These are phyloP conservation scores for Ganoderma lucidum DNA, from an alignment of 1,284 basidiomycete genomes.

Conservation along the genomic window DNA sequence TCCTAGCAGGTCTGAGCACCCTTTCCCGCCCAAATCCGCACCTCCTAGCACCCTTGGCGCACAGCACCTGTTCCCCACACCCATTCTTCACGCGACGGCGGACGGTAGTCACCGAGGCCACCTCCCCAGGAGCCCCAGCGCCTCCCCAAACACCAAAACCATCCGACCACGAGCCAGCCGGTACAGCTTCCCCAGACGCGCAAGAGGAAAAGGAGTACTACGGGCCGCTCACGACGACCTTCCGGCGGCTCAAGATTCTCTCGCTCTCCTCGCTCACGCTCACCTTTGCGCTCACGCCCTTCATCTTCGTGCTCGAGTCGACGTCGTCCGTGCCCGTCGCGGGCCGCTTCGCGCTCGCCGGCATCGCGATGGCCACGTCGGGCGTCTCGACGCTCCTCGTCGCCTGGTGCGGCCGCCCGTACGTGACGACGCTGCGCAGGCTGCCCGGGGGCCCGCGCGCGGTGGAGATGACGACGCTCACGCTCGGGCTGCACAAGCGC, in stretches of 20 bases:
- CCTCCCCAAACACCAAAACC: background rate
- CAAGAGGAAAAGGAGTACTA: slow-evolving; percentile 45
- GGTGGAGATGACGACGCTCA: slow-evolving; percentile 78
- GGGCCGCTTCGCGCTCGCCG: slow-evolving; percentile 75
- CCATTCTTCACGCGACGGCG: slow-evolving; percentile 4
- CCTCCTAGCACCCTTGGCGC: background rate
- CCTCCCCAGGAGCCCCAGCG: background rate
- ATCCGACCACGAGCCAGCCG: background rate
- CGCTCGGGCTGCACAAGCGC: slow-evolving; percentile 65
- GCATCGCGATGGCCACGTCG: slow-evolving; percentile 76
- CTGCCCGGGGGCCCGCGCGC: slow-evolving; percentile 42
- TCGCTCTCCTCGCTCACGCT: slow-evolving; percentile 82
- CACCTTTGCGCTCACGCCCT: slow-evolving; percentile 75
- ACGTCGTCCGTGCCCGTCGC: slow-evolving; percentile 70
- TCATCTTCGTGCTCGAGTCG: slow-evolving; percentile 80
- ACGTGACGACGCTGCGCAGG: slow-evolving; percentile 54
- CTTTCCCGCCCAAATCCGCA: background rate
- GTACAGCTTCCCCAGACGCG: background rate
- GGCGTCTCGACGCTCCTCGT: slow-evolving; percentile 79
- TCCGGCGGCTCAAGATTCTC: slow-evolving; percentile 83
- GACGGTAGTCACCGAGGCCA: slow-evolving; percentile 13
- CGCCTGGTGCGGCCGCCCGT: slow-evolving; percentile 70
- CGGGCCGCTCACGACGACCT: slow-evolving; percentile 78
- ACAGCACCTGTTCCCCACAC: background rate
- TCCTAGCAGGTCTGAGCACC: slow-evolving; percentile 15